Evolutionary conservation across 176 grass and related monocot species (phyloP), one percentile per base, ranked within the genome.

Genomic region (Triticum urartu): DNA sequence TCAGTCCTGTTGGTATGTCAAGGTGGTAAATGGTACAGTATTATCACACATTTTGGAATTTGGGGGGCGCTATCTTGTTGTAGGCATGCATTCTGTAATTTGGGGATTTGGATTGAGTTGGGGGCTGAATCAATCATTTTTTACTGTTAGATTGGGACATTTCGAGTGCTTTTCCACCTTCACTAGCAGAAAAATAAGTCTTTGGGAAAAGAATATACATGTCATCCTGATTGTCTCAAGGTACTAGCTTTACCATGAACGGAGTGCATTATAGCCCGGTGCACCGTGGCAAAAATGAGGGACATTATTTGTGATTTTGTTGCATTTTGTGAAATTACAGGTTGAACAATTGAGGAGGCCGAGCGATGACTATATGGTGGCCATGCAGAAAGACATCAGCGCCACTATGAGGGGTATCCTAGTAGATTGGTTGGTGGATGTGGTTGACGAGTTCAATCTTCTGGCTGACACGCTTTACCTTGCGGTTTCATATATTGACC

Each of bases 371-470:
- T 88, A 87, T 72, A 69, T 91, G 54, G 72, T 52, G 66, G 54
- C 68, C 22, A 56, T 91, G 38, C 92, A 94, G 73, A 79, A 79
- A 36, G 67, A 87, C 68, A 62, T 91, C 30, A 88, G 34, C 4
- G 50, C 72, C 3, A 82, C 40, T n/a, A 91, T 89, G 89, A 78
- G 92, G 36, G 81, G 72, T n/a, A 26, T 89, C 25, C 81, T 94
- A 20, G 85, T 94, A 66, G 85, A 94, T 71, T 94, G 92, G 92
- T 21, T 94, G 58, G 89, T 85, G 17, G 85, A 87, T 17, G 89
- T 94, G 6, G 79, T 47, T n/a, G 81, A 83, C 4, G 89, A 84
- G 69, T 94, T 87, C 78, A 85, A 89, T 21, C 87, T 94, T 87
- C 76, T 82, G 15, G 22, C 78, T 10, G 87, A 94, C 17, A 91